Percentiles rank a stretch among this genome's conserved stretches.
These are phyloP conservation scores for Eucommia ulmoides DNA, from an alignment of 257 asterid genomes.

Conservation along the genomic window DNA sequence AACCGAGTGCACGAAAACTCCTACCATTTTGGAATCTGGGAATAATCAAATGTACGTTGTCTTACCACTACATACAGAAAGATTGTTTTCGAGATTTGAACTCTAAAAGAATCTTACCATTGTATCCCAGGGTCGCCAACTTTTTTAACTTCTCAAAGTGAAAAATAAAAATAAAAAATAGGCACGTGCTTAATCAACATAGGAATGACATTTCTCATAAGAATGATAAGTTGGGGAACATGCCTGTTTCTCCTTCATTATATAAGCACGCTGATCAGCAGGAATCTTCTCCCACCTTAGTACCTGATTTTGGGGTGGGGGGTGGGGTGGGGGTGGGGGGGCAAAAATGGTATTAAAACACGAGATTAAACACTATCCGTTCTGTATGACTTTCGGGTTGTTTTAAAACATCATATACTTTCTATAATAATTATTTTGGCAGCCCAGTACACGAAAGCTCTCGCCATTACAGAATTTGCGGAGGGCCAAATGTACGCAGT, in stretches of 20 bases:
- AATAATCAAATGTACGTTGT: not conserved
- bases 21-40: no score
- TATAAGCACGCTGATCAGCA: conserved; percentile 77
- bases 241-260: conserved; percentile 90
- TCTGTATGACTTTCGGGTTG: not conserved
- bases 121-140: not conserved
- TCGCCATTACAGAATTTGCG: no score
- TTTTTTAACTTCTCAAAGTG: not conserved
- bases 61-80: not conserved
- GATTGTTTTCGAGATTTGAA: not conserved
- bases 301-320: conserved; percentile 51
- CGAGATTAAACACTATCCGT: no score
- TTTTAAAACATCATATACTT: not conserved
- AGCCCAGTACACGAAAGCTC: no score
- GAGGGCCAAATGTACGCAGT: no score
- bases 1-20: no score
- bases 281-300: conserved; percentile 83
- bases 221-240: not conserved
- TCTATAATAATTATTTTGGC: not conserved
- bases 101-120: not conserved
- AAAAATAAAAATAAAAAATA: not conserved
- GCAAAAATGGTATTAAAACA: no score
- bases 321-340: no score
- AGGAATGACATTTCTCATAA: no score
- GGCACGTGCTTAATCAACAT: no score